A percentile compares a stretch with the other conserved stretches of the same genome.
Evolutionary conservation across 2,329 filamentous ascomycete species (phyloP).

Genomic region (Fusarium austroafricanum): DNA sequence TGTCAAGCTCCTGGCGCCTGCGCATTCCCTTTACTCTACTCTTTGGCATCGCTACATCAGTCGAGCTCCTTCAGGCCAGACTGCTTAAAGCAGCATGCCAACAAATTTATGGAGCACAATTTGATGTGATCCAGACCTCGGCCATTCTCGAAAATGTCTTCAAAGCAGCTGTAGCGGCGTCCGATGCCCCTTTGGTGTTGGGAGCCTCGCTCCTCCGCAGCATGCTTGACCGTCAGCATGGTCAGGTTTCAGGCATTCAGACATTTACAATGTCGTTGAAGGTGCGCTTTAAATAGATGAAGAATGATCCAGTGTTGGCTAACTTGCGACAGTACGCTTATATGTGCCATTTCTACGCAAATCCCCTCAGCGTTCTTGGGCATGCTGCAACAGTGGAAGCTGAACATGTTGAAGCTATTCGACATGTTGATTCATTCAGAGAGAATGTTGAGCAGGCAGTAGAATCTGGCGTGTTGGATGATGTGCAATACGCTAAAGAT

Average conservation of each 20-base stretch:
- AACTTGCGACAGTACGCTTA: conserved; percentile 73
- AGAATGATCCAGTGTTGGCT: background rate
- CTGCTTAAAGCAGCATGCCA: conserved; percentile 76
- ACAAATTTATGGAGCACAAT: conserved; percentile 75
- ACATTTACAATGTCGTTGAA: conserved; percentile 77
- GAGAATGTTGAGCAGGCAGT: conserved; percentile 62
- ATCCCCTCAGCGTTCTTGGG: conserved; percentile 75
- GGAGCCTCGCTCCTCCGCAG: conserved; percentile 71
- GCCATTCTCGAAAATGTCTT: conserved; percentile 80
- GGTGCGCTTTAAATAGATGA: conserved; percentile 53
- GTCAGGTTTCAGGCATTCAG: conserved; percentile 81
- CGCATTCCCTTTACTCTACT: conserved; percentile 81
- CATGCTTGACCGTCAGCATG: conserved; percentile 77
- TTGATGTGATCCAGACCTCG: conserved; percentile 79
- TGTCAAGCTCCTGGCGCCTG: conserved; percentile 71
- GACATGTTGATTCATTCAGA: conserved; percentile 77
- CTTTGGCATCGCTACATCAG: conserved; percentile 84
- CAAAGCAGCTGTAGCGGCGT: conserved; percentile 69
- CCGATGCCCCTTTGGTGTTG: conserved; percentile 68
- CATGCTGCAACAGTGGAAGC: conserved; percentile 58
- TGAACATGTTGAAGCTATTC: conserved; percentile 74
- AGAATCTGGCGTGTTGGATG: conserved; percentile 54
- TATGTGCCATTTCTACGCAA: conserved; percentile 88
- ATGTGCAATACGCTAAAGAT: conserved; percentile 57
- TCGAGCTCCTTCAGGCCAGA: conserved; percentile 81